Conservation (phyloP, 2,329 filamentous ascomycete species). For the Apiospora rasikravindrae region DNA sequence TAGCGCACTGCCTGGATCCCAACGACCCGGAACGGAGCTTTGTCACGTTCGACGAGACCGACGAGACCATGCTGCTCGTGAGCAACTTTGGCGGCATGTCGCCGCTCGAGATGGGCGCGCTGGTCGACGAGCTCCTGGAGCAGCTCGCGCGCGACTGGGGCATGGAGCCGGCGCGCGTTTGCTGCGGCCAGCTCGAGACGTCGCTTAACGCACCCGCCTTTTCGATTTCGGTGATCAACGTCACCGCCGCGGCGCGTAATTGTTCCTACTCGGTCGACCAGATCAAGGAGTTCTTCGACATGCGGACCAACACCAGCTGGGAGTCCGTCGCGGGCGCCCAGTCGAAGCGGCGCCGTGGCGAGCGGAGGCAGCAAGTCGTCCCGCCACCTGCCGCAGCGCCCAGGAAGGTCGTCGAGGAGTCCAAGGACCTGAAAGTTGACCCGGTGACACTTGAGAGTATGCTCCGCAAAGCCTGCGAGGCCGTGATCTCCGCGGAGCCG, state of each 20-base stretch:
- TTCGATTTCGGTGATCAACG: constrained; percentile 69
- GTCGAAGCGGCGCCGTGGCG: constrained; percentile 36
- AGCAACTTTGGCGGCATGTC: constrained; percentile 67
- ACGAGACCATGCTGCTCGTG: constrained; percentile 58
- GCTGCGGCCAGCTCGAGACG: constrained; percentile 70
- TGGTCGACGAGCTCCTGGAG: constrained; percentile 57
- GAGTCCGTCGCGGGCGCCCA: constrained; percentile 57
- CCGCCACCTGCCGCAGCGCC: constrained; percentile 39
- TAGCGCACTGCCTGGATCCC: constrained; percentile 65
- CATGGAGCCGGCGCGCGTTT: constrained; percentile 58
- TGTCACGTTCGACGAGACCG: constrained; percentile 51
- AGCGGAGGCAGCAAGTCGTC: constrained; percentile 49
- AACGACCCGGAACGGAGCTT: constrained; percentile 56
- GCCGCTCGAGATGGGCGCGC: constrained; percentile 59
- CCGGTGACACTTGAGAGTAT: constrained; percentile 57
- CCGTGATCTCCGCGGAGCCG: constrained; percentile 62
- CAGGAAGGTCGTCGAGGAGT: constrained; percentile 43
- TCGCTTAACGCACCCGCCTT: constrained; percentile 76
- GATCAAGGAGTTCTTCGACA: constrained; percentile 69
- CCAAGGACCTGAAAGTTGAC: constrained; percentile 56
- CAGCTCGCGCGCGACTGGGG: constrained; percentile 55
- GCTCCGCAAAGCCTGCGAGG: constrained; percentile 58
- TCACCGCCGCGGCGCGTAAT: constrained; percentile 52
- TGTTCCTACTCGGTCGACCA: constrained; percentile 54
- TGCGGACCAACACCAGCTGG: constrained; percentile 63